Percentiles rank a stretch among this genome's conserved stretches.
phyloP scores from a whole-genome alignment of 2,329 filamentous ascomycete genomes.

The Beauveria pseudobassiana region DNA sequence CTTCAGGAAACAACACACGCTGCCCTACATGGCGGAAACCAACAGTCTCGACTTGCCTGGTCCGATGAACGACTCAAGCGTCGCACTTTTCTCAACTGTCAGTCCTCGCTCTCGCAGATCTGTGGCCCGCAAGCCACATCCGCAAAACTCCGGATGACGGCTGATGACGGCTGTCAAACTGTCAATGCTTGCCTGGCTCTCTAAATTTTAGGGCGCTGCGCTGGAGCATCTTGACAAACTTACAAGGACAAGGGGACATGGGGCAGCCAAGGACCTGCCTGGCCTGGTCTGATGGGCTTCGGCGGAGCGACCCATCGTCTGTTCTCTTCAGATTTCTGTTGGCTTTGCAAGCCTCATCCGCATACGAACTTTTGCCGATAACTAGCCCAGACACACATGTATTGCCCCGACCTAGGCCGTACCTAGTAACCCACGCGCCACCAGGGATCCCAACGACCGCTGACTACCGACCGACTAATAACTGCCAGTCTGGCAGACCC shows the following conservation, averaged over 20 bases:
- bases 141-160: slow-evolving; percentile 3
- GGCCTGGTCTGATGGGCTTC: background rate
- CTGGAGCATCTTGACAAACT: too few species aligned
- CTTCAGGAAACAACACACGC: background rate
- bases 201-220: too few species aligned
- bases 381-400: background rate
- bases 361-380: background rate
- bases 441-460: background rate
- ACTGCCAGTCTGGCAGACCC: slow-evolving; percentile 9
- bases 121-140: slow-evolving; percentile 4
- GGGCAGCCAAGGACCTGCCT: background rate
- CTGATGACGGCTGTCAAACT: background rate
- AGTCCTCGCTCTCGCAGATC: background rate
- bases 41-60: background rate
- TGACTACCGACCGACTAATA: background rate
- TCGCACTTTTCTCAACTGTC: background rate
- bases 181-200: too few species aligned
- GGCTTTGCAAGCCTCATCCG: background rate
- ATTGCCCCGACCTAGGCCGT: too few species aligned
- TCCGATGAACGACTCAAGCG: background rate
- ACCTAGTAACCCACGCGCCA: background rate
- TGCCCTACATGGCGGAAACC: background rate
- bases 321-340: background rate
- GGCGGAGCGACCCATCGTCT: slow-evolving; percentile 1
- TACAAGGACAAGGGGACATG: too few species aligned